Base-by-base conservation (phyloP, 345 rosid genomes). In the Bretschneidera sinensis region DNA sequence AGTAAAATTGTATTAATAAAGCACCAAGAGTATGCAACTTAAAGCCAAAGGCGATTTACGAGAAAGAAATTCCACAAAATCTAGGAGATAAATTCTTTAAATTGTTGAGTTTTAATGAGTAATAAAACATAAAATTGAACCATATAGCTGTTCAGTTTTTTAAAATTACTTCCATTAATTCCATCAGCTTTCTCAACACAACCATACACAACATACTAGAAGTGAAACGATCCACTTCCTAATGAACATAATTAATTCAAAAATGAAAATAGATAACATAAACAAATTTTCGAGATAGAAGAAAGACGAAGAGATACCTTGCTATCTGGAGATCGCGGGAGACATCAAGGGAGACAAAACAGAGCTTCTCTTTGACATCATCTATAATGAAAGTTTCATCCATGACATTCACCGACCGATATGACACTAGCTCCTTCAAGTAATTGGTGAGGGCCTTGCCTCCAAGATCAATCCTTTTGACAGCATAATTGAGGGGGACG, bases 401-500 rank as follows among this genome's bases (percentile, higher is more conserved):
- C 92, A 80, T 89, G 0, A 89, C 87, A 78, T 87, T 89, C 7
- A 92, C 64, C 2, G 91, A 61, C 16, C 97, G 82, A 69, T 87
- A 92, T 0, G 96, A 89, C 14, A 89, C 87, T 64, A 92, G 54
- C 65, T 89, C 98, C 70, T 92, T 92, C 76, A 92, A 68, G 68
- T 87, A 87, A 66, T 92, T 92, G 4, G 98, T 89, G 74, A 89
- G 73, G 8, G 96, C 98, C 74, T 92, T 92, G 2, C 97, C 97
- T 0, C 98, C 98, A 60, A 92, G 68, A 73, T 92, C 92, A 45
- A 86, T 85, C 74, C 96, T 85, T 76, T 81, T 89, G 10, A 76
- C 81, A n/a, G 76, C 98, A 63, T 89, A 72, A 51, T 81, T 83
- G 24, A 92, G 64, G 0, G 96, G 79, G 60, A 83, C 79, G 63